These are phyloP conservation scores for Trypanosomatidae sp. DNA, from an alignment of 208 protist genomes.

Conservation along the genomic window DNA sequence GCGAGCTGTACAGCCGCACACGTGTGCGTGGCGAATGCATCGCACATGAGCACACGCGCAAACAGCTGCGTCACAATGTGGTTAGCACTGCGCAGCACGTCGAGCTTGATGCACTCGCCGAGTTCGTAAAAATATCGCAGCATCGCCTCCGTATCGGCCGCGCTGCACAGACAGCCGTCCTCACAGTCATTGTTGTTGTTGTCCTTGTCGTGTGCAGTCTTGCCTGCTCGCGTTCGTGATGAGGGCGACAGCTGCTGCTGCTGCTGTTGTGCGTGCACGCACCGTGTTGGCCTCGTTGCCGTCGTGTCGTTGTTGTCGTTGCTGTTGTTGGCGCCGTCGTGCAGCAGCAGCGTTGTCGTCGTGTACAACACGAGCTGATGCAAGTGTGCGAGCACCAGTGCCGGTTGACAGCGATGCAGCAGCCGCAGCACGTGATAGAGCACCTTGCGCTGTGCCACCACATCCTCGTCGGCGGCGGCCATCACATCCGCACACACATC, in stretches of 20 bases:
- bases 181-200: background rate
- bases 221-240: no score
- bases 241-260: no score
- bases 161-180: background rate
- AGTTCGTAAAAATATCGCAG: constrained; percentile 70
- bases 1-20: constrained; percentile 45
- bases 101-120: constrained; percentile 40
- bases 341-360: constrained; percentile 3
- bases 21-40: constrained; percentile 10
- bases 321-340: background rate
- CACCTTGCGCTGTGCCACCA: constrained; percentile 52
- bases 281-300: no score
- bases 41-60: constrained; percentile 21
- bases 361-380: constrained; percentile 9
- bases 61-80: constrained; percentile 37
- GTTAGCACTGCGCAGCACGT: constrained; percentile 15
- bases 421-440: constrained; percentile 49
- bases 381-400: constrained; percentile 35
- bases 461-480: constrained; percentile 40
- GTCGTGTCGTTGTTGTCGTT: no score
- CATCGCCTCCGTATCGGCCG: constrained; percentile 25
- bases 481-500: constrained; percentile 18
- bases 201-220: background rate
- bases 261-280: no score
- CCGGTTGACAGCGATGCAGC: constrained; percentile 30